phyloP scores from a whole-genome alignment of 2,329 filamentous ascomycete species.

The Pseudogymnoascus sp. region DNA sequence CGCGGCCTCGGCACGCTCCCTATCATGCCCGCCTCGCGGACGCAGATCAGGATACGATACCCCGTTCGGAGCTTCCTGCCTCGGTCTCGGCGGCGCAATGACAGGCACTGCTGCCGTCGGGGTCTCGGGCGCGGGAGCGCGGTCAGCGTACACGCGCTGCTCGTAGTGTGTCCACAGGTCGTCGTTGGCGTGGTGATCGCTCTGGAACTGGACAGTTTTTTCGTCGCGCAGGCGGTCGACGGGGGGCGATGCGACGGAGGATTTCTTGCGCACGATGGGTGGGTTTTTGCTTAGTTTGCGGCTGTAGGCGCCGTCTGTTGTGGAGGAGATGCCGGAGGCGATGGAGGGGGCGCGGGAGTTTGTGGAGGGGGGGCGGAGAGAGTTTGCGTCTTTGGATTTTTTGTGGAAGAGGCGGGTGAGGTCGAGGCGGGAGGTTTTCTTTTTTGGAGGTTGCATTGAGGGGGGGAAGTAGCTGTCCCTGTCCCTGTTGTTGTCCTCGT shows the following conservation, averaged over 20 bases:
- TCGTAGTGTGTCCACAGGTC: neutral
- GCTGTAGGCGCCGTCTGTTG: neutral
- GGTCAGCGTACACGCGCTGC: neutral
- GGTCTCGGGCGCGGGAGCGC: neutral
- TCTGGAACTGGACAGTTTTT: neutral
- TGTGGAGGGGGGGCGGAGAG: neutral
- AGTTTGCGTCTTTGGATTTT: neutral
- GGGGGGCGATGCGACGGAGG: neutral
- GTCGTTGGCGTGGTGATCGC: neutral
- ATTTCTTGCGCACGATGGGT: neutral
- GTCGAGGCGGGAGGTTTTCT: slow-evolving; percentile 26
- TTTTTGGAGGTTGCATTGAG: slow-evolving; percentile 14
- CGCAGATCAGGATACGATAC: neutral
- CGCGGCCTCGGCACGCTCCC: neutral
- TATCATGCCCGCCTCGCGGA: neutral
- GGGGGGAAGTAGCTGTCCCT: neutral
- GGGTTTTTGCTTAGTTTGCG: neutral
- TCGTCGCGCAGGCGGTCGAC: neutral
- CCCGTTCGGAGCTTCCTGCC: neutral
- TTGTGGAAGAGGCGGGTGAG: slow-evolving; percentile 21
- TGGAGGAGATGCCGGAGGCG: neutral
- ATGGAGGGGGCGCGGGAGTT: neutral
- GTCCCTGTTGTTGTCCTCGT: neutral
- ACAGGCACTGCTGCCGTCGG: neutral
- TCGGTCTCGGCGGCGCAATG: neutral